Conservation (phyloP, 345 rosid species). For the Zanthoxylum bungeanum region DNA sequence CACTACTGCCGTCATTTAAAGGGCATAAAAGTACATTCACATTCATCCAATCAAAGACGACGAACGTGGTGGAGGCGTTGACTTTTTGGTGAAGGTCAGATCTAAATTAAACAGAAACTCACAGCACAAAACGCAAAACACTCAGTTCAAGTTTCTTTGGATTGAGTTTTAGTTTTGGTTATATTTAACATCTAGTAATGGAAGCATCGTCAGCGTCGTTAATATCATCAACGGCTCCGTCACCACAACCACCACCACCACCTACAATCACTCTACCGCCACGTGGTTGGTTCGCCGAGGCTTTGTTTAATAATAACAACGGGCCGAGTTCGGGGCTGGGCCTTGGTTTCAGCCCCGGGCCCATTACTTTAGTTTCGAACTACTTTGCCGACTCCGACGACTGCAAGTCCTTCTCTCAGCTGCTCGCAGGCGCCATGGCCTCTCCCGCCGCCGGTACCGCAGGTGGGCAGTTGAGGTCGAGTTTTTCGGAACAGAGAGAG, state of each 20-base stretch:
- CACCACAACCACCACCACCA: conserved; percentile 46
- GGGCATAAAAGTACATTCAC: too few species aligned
- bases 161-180: too few species aligned
- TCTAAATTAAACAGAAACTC: too few species aligned
- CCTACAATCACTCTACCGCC: conserved; percentile 64
- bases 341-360: conserved; percentile 80
- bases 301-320: conserved; percentile 32
- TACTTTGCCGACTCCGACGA: conserved; percentile 70
- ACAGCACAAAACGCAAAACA: too few species aligned
- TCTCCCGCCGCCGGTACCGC: conserved; percentile 51
- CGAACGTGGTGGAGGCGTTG: too few species aligned
- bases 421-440: conserved; percentile 77
- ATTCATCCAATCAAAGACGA: too few species aligned
- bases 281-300: conserved; percentile 39
- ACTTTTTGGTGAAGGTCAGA: too few species aligned
- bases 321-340: conserved; percentile 17
- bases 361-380: conserved; percentile 80
- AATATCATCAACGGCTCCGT: conserved; percentile 16
- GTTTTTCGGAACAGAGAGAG: conserved; percentile 1
- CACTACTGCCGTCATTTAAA: too few species aligned
- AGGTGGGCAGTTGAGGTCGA: conserved; percentile 12
- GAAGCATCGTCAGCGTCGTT: conserved; percentile 32
- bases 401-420: conserved; percentile 70
- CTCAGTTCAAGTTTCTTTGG: too few species aligned
- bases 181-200: too few species aligned